Evolutionary conservation across 1,284 basidiomycete species (phyloP), one percentile per base, ranked within the genome.

Genomic region (Meripilus lineatus): DNA sequence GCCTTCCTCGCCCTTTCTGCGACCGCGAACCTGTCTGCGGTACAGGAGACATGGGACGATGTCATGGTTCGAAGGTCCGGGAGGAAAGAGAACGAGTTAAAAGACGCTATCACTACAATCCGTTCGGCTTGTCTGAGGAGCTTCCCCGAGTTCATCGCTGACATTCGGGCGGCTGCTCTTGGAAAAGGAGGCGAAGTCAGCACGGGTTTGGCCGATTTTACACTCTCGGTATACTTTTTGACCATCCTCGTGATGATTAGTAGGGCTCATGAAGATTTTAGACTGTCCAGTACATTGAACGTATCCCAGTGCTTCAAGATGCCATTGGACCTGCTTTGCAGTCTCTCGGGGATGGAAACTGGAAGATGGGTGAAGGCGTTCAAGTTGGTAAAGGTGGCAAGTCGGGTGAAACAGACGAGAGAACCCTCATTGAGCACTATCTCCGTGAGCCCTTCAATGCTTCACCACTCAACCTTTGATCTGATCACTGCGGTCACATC

Each of bases 321-420:
- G 84, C 82, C 0, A 84, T 80, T 10, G 74, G 74, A 1, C 68
- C 83, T 2, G 78, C 81, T 0, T 65, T 90, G 28, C 58, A 78
- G 34, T 75, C 77, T 1, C 72, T 90, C 1, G 87, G 87, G 1
- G 87, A 90, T 49, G 87, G 87, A 3, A 90, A 90, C 52, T 90
- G 88, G 87, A 86, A 79, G 63, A 89, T 90, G 87, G 87, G 88
- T 3, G 85, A 88, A 49, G 86, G 87, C 2, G 71, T 83, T 22
- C 72, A 74, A 51, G 76, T 82, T 2, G 75, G 74, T 3, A 79
- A 77, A 52, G 61, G 58, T 1, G 49, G 62, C 3, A 77, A 75
- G 47, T 51, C 63, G 1, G 66, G 67, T 4, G 78, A 79, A 35
- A 69, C 71, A 15, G 77, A 79, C 46, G 81, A 84, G 51, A 65